phyloP scores from a whole-genome alignment of 140 eudicot genomes.

The Senecio squalidus region DNA sequence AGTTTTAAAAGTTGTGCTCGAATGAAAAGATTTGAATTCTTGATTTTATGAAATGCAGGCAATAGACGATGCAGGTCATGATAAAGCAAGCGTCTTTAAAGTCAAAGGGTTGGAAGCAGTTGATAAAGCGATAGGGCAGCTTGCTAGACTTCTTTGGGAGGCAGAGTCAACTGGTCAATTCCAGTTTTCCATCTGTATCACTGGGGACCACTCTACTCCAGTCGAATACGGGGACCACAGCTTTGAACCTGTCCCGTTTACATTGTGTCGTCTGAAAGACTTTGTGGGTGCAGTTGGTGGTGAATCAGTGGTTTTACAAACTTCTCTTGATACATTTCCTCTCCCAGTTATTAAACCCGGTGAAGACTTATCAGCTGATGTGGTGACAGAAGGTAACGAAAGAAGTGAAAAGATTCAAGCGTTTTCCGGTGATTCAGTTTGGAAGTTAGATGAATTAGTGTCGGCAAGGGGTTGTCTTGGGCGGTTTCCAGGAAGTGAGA shows the following conservation, averaged over 20 bases:
- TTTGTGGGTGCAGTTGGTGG: conserved; percentile 88
- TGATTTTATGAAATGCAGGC: conserved; percentile 53
- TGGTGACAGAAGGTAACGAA: conserved; percentile 19
- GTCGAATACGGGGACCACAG: conserved; percentile 99
- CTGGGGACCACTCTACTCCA: conserved; percentile 97
- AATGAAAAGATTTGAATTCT: conserved; percentile 2
- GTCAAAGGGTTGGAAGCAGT: conserved; percentile 94
- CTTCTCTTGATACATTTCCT: conserved; percentile 74
- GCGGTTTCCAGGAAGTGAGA: conserved; percentile 89
- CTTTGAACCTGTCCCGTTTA: conserved; percentile 89
- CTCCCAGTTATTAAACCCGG: conserved; percentile 63
- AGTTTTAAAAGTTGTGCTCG: background rate
- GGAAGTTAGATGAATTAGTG: conserved; percentile 59
- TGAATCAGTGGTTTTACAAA: conserved; percentile 44
- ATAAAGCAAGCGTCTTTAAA: conserved; percentile 84
- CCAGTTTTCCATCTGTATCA: conserved; percentile 70
- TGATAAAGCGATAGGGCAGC: conserved; percentile 87
- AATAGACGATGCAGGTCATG: conserved; percentile 98
- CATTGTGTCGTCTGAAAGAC: conserved; percentile 74
- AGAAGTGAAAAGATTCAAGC: conserved; percentile 24
- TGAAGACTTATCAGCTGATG: conserved; percentile 36
- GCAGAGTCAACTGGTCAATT: conserved; percentile 62
- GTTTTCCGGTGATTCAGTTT: conserved; percentile 66
- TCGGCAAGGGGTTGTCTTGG: conserved; percentile 91
- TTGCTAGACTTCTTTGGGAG: conserved; percentile 84